These are phyloP conservation scores for Vaucheria bursata DNA, from an alignment of 352 stramenopile genomes.

Conservation along the genomic window DNA sequence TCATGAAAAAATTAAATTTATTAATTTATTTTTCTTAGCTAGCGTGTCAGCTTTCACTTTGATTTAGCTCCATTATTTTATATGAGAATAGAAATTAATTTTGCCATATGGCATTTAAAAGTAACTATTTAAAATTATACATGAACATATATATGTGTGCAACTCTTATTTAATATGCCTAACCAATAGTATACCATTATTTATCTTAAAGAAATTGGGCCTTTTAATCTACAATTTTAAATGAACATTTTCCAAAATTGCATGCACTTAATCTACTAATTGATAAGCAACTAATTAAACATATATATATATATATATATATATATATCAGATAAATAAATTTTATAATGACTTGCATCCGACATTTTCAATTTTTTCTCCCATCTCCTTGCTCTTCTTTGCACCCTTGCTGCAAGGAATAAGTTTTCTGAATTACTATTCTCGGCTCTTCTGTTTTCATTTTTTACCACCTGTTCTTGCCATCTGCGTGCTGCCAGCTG, in stretches of 20 bases:
- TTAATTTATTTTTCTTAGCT: not conserved
- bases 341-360: not conserved
- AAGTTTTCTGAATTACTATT: not conserved
- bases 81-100: not conserved
- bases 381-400: slow-evolving; percentile 28
- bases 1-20: not conserved
- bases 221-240: too few species aligned
- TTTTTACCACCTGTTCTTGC: not conserved
- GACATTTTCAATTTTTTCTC: slow-evolving; percentile 17
- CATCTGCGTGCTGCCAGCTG: not conserved
- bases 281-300: too few species aligned
- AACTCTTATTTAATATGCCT: not conserved
- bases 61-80: not conserved
- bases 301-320: too few species aligned
- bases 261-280: too few species aligned
- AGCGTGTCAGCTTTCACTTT: not conserved
- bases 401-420: not conserved
- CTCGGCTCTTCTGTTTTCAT: not conserved
- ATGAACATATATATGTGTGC: not conserved
- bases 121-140: not conserved
- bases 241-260: too few species aligned
- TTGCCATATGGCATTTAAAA: not conserved
- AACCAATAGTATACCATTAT: too few species aligned
- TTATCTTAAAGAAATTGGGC: too few species aligned
- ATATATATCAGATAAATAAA: not conserved